Evolutionary conservation across 139 green algal species (phyloP), one percentile per base, ranked within the genome.

Genomic region (Ettlia oleoabundans): DNA sequence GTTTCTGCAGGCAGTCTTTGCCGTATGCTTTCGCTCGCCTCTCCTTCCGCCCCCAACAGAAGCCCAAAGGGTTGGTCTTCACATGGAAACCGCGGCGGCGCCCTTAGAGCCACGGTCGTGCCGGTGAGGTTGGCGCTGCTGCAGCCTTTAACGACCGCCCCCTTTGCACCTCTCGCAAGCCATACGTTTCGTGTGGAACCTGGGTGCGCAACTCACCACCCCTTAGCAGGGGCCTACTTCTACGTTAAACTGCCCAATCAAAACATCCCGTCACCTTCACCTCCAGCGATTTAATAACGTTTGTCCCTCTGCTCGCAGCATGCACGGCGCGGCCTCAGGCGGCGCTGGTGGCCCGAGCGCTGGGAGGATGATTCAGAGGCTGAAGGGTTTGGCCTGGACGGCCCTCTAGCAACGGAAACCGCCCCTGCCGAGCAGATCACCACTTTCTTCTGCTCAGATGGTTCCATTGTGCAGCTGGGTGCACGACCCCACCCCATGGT

Each of bases 401-500:
- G 71, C 33, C 65, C 65, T 30, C 65, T 72, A 7, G 41, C 41
- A 52, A 51, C 58, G 75, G 55, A 3, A 35, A 37, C 40, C 18
- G 8, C 1, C n/a, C 47, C 1, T 33, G 4, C 28, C 2, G 71
- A 78, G 47, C 71, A 41, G 32, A 38, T 81, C 51, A 80, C 53
- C 73, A 80, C 73, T 40, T 52, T 80, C 35, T 80, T 80, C 52
- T 80, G 73, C 73, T 40, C 9, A 3, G 73, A 80, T 37, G 73
- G 73, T 0, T 80, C 73, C 6, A 64, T 80, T 4, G 73, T 68
- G 33, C 58, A n/a, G 43, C 73, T 80, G 37, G 73, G 73, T 8
- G 32, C 69, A 1, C 21, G 51, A 18, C 69, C 69, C 42, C 28
- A 61, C 42, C 70, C 70, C 8, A 18, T n/a, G 6, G 42, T 41